phyloP scores from a whole-genome alignment of 2,329 filamentous ascomycete species.

The Penicillium sp. region DNA sequence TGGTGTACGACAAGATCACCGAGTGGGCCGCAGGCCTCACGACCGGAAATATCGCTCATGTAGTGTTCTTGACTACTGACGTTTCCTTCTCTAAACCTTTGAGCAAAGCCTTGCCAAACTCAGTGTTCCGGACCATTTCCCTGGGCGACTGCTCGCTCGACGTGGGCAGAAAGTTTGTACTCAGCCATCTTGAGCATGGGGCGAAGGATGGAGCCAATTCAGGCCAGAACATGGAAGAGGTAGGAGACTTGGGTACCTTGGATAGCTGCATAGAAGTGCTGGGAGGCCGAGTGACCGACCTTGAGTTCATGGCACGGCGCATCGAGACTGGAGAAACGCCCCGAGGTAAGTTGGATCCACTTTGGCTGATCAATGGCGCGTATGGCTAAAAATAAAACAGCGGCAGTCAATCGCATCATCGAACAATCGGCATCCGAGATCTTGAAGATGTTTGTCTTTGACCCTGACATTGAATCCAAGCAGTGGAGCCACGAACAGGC shows the following conservation, averaged over 20 bases:
- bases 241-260: too few relatives aligned
- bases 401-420: constrained; percentile 79
- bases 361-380: constrained; percentile 17
- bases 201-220: constrained; percentile 30
- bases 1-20: constrained; percentile 67
- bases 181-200: constrained; percentile 60
- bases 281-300: constrained; percentile 82
- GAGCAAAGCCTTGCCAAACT: constrained; percentile 76
- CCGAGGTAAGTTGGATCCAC: constrained; percentile 35
- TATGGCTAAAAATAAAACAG: too few relatives aligned
- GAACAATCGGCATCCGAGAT: constrained; percentile 83
- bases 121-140: constrained; percentile 77
- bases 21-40: constrained; percentile 86
- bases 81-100: constrained; percentile 79
- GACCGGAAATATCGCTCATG: constrained; percentile 79
- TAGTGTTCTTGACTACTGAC: constrained; percentile 87
- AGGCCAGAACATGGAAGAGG: too few relatives aligned
- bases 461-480: too few relatives aligned
- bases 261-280: constrained; percentile 72
- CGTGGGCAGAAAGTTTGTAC: constrained; percentile 81
- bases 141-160: constrained; percentile 78
- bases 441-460: constrained; percentile 78
- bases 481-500: constrained; percentile 79
- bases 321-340: constrained; percentile 82
- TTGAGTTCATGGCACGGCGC: constrained; percentile 81